Conservation (phyloP, 768 basidiomycete genomes). For the Kwoniella bestiolae region DNA sequence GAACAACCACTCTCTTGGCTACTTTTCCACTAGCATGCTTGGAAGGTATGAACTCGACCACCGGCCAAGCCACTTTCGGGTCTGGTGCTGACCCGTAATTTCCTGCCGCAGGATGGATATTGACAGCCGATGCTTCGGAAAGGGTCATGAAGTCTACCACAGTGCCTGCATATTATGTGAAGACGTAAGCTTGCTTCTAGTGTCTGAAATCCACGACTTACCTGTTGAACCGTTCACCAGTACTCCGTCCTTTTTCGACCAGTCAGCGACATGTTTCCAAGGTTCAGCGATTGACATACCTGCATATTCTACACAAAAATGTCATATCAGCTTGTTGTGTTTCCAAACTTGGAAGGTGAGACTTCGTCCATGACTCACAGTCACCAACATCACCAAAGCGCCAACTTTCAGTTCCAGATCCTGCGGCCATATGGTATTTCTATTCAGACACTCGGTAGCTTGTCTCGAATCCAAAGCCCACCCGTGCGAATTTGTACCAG, state of each 20-base stretch:
- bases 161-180: constrained; percentile 19
- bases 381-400: constrained; percentile 50
- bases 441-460: constrained; percentile 36
- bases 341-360: background rate
- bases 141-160: constrained; percentile 45
- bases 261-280: constrained; percentile 2
- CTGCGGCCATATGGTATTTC: constrained; percentile 39
- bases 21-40: constrained; percentile 24
- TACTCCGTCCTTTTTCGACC: constrained; percentile 65
- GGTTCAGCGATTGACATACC: constrained; percentile 18
- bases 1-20: constrained; percentile 28
- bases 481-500: constrained; percentile 41
- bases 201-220: no score
- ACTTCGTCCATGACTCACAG: constrained; percentile 27
- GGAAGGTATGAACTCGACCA: constrained; percentile 35
- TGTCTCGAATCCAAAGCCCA: constrained; percentile 21
- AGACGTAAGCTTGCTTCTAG: background rate
- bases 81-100: constrained; percentile 11
- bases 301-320: constrained; percentile 32
- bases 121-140: constrained; percentile 25
- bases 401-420: constrained; percentile 40
- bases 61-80: constrained; percentile 32
- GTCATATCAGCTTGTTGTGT: background rate
- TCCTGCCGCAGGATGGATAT: constrained; percentile 19
- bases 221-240: constrained; percentile 96